Evolutionary conservation across 1,284 basidiomycete species (phyloP).

Genomic region (Malassezia globosa): DNA sequence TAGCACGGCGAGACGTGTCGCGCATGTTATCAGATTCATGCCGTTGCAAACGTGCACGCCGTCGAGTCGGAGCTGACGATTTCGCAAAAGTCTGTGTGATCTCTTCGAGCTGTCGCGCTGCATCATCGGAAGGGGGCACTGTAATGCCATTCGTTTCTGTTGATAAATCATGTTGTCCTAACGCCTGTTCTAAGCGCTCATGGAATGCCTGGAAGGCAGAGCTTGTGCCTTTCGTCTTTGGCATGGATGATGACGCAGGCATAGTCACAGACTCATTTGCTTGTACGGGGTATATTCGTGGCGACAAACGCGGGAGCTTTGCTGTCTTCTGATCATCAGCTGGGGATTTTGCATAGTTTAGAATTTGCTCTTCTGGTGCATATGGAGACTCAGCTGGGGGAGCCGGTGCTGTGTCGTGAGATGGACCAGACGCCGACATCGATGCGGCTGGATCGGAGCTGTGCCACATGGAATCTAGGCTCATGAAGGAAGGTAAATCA

Average conservation of each 20-base stretch:
- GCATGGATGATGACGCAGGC: too few species aligned
- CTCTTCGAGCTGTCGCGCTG: not conserved
- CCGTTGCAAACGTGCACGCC: not conserved
- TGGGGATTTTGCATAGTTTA: too few species aligned
- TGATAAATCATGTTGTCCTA: not conserved
- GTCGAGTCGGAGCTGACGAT: not conserved
- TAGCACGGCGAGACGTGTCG: not conserved
- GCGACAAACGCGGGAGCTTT: too few species aligned
- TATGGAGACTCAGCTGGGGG: too few species aligned
- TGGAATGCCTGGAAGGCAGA: conserved; percentile 9
- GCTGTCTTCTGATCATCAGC: too few species aligned
- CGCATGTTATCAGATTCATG: not conserved
- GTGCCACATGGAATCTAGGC: too few species aligned
- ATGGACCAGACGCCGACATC: too few species aligned
- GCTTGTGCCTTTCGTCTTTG: not conserved
- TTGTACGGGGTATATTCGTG: not conserved
- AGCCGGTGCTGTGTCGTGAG: too few species aligned
- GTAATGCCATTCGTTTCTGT: too few species aligned
- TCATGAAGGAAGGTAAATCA: not conserved
- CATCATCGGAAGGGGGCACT: not conserved
- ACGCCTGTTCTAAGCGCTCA: conserved; percentile 8
- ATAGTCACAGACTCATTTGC: too few species aligned
- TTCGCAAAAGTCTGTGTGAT: conserved; percentile 1
- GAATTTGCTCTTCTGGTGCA: too few species aligned
- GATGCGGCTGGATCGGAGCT: too few species aligned